Base-by-base conservation (phyloP, 352 stramenopile genomes). In the Thalassiosira livingstoniorum region DNA sequence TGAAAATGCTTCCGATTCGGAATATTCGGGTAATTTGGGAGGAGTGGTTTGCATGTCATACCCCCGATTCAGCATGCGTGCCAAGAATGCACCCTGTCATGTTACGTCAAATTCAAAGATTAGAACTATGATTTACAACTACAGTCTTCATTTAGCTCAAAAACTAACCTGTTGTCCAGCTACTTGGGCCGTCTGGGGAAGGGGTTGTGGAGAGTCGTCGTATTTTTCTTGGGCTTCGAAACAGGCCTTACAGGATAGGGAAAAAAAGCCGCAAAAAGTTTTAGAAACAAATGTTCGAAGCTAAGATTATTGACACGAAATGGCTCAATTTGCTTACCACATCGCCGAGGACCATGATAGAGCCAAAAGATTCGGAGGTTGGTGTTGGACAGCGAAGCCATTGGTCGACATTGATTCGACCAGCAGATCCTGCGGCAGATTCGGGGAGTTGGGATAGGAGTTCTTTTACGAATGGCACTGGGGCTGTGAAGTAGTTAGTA, bases 141-240 rank as follows among this genome's bases (percentile, higher is more conserved):
- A n/a, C n/a, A n/a, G n/a, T n/a, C n/a, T n/a, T n/a, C n/a, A n/a
- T n/a, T n/a, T n/a, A n/a, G n/a, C n/a, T n/a, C n/a, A n/a, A n/a
- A n/a, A n/a, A n/a, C n/a, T n/a, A n/a, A n/a, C n/a, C n/a, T n/a
- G 93, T 75, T 97, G 94, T 35, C 87, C 89, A 42, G 94, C 94
- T 3, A 96, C 93, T 75, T 97, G 94, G 31, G 94, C 94, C 27
- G 93, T 97, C 39, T 93, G 88, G n/a, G 94, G 94, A 2, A 97
- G 79, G 21, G 82, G 75, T 37, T 68, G 43, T 73, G 78, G 83
- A 11, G 63, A 68, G 5, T 51, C 15, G 27, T 86, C 73, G 34
- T 81, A 85, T 27, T 84, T 77, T 25, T 51, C 43, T 21, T 90
- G 35, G 11, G 71, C 53, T 31, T 89, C 78, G 4, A 85, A 78